Conservation (phyloP, 106 monocot genomes). For the Cymbidium sinense region DNA sequence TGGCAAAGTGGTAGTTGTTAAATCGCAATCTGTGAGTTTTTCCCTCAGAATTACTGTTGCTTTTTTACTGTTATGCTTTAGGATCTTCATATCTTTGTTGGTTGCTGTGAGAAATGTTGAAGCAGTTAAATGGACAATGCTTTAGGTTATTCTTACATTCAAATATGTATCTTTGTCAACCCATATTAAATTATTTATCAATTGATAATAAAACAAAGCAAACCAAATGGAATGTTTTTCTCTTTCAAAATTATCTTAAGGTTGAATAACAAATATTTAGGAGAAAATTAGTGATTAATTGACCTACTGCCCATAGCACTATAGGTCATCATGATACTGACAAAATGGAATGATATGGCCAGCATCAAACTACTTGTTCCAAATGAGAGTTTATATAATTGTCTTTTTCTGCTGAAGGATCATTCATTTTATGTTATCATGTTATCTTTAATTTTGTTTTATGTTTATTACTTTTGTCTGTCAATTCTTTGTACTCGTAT, state of each 20-base stretch:
- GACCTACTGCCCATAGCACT: background rate
- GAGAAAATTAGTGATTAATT: background rate
- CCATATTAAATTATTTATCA: background rate
- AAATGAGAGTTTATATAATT: no score
- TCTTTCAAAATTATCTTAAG: background rate
- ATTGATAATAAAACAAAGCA: background rate
- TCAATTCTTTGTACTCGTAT: no score
- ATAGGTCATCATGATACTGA: background rate
- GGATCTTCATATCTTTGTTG: background rate
- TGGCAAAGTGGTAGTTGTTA: conserved; percentile 80
- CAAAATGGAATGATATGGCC: background rate
- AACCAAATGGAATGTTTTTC: conserved; percentile 1
- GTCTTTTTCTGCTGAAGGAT: no score
- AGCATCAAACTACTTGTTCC: no score
- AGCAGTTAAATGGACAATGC: background rate
- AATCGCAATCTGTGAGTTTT: conserved; percentile 57
- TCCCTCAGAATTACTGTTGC: background rate
- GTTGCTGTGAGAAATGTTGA: background rate
- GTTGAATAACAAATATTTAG: background rate
- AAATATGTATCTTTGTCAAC: background rate
- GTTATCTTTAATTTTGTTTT: no score
- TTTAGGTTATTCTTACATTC: background rate
- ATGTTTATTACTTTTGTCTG: no score
- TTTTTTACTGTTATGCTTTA: background rate
- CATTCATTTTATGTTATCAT: no score